Percentiles rank a stretch among this genome's conserved stretches.
phyloP scores from a whole-genome alignment of 805 yeast genomes.

The Myxozyma neglecta region DNA sequence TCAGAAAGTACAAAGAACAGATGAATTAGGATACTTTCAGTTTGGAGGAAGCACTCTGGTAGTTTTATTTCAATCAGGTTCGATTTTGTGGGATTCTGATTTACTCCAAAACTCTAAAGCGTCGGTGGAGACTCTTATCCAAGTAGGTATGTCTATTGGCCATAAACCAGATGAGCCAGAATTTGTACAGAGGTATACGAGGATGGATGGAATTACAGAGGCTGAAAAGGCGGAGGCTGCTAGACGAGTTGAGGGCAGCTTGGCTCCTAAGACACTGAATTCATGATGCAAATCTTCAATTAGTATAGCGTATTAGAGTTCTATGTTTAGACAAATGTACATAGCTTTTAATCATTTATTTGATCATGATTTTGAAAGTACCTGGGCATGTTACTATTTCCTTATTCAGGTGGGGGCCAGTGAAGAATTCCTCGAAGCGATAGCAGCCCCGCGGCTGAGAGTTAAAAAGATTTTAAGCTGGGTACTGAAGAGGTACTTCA shows the following conservation, averaged over 20 bases:
- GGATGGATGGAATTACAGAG: slow-evolving; percentile 38
- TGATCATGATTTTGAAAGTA: no score
- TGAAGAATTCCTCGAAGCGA: no score
- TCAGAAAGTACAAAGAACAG: slow-evolving; percentile 60
- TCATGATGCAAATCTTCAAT: no score
- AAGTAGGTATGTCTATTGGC: slow-evolving; percentile 89
- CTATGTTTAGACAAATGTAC: background rate
- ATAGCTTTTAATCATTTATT: no score
- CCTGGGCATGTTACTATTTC: no score
- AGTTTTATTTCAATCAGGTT: slow-evolving; percentile 54
- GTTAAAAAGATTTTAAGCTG: no score
- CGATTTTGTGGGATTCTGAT: slow-evolving; percentile 65
- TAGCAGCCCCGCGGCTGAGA: no score
- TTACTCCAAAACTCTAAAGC: slow-evolving; percentile 63
- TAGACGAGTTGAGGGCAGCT: slow-evolving; percentile 25
- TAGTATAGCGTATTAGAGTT: no score
- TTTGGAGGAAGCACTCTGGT: slow-evolving; percentile 93
- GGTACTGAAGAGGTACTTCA: no score
- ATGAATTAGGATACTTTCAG: slow-evolving; percentile 90
- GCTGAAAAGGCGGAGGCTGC: slow-evolving; percentile 25
- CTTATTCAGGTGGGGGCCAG: no score
- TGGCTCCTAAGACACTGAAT: background rate
- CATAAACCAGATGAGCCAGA: slow-evolving; percentile 58
- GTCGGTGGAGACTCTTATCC: slow-evolving; percentile 68
- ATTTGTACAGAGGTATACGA: slow-evolving; percentile 38